Percentiles rank a stretch among this genome's conserved stretches.
These are phyloP conservation scores for Yamadazyma olivae DNA, from an alignment of 805 yeast species.

Conservation along the genomic window DNA sequence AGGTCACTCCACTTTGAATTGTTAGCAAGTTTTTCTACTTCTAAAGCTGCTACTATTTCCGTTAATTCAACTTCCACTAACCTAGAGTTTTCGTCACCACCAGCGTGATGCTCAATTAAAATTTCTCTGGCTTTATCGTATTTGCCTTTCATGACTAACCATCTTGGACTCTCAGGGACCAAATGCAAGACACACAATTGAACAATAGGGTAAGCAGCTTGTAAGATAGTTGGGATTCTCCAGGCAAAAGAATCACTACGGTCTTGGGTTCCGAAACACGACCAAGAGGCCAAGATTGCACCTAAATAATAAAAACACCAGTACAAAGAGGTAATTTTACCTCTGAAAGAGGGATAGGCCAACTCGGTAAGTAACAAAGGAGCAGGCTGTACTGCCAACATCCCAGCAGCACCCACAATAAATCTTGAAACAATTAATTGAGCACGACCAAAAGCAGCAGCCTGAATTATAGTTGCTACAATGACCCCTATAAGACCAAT, in stretches of 20 bases:
- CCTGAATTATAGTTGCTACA: conserved; percentile 31
- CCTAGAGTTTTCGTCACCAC: conserved; percentile 5
- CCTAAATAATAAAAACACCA: conserved; percentile 51
- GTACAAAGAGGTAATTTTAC: conserved; percentile 25
- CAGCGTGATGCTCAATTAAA: conserved; percentile 7
- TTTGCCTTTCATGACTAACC: conserved; percentile 33
- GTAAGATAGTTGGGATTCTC: conserved; percentile 52
- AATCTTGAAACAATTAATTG: conserved; percentile 42
- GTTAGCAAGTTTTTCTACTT: conserved; percentile 34
- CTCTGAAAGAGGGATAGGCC: conserved; percentile 41
- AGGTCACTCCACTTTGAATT: conserved; percentile 38
- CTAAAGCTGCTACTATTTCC: conserved; percentile 39
- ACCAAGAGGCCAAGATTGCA: conserved; percentile 30
- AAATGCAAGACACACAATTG: conserved; percentile 36
- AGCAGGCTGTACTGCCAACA: conserved; percentile 40
- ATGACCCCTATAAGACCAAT: conserved; percentile 22
- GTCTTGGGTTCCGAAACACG: conserved; percentile 23
- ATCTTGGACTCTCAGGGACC: conserved; percentile 51
- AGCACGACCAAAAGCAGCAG: conserved; percentile 21
- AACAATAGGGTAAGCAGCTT: conserved; percentile 45
- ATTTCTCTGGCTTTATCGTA: conserved; percentile 25
- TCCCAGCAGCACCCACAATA: conserved; percentile 42
- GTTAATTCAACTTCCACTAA: conserved; percentile 30
- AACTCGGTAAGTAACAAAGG: conserved; percentile 47
- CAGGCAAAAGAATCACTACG: conserved; percentile 25